phyloP scores from a whole-genome alignment of 352 stramenopile genomes.

The Phytopythium boreale region DNA sequence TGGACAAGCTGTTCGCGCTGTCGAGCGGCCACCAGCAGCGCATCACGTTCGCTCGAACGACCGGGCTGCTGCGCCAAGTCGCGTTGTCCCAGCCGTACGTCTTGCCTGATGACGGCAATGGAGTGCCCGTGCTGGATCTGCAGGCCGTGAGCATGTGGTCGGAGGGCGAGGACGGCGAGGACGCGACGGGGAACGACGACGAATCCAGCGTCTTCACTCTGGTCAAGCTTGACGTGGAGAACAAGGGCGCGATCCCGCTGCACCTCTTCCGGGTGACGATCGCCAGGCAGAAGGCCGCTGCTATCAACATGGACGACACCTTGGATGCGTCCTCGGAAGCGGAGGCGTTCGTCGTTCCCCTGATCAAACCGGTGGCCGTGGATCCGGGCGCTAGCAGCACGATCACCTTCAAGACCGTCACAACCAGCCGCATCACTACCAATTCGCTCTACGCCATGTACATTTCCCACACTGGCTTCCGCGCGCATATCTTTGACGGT shows the following conservation, averaged over 20 bases:
- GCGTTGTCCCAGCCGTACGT: slow-evolving; percentile 30
- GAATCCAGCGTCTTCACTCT: slow-evolving; percentile 23
- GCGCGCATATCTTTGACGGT: slow-evolving; percentile 49
- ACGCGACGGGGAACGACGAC: slow-evolving; percentile 1
- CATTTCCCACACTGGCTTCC: slow-evolving; percentile 59
- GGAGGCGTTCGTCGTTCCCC: slow-evolving; percentile 21
- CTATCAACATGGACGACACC: slow-evolving; percentile 8
- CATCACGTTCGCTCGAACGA: slow-evolving; percentile 18
- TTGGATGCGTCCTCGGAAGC: neutral
- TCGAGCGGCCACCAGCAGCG: slow-evolving; percentile 18
- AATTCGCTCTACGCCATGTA: slow-evolving; percentile 44
- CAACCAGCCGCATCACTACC: slow-evolving; percentile 15
- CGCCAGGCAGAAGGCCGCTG: neutral
- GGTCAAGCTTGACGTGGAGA: slow-evolving; percentile 34
- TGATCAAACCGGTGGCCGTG: slow-evolving; percentile 31
- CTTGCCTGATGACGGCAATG: slow-evolving; percentile 33
- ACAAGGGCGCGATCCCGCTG: slow-evolving; percentile 41
- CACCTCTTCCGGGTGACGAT: slow-evolving; percentile 43
- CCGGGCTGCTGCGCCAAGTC: slow-evolving; percentile 26
- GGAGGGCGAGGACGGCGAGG: slow-evolving; percentile 13
- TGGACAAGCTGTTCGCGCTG: slow-evolving; percentile 25
- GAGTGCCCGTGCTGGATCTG: slow-evolving; percentile 38
- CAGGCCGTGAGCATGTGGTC: slow-evolving; percentile 32
- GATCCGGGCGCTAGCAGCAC: slow-evolving; percentile 18
- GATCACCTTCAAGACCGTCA: slow-evolving; percentile 33